phyloP scores from a whole-genome alignment of 2,329 filamentous ascomycete species.

The Aspergillus felis region DNA sequence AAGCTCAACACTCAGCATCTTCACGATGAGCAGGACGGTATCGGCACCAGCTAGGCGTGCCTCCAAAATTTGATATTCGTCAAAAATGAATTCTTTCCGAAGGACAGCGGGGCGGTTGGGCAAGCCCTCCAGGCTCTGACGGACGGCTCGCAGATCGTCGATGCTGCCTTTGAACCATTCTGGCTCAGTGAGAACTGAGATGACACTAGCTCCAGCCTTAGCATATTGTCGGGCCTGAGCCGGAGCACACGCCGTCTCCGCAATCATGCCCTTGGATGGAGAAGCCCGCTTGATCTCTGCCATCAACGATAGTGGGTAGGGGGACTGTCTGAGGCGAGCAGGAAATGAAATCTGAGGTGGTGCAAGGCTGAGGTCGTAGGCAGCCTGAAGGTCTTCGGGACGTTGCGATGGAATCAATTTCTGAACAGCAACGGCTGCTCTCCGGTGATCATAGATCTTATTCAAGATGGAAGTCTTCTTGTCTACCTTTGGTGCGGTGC shows the following conservation, averaged over 20 bases:
- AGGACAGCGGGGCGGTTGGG: slow-evolving; percentile 87
- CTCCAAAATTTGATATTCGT: slow-evolving; percentile 97
- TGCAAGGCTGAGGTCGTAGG: slow-evolving; percentile 78
- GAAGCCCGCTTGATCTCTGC: slow-evolving; percentile 97
- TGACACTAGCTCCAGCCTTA: slow-evolving; percentile 88
- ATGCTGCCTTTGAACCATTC: slow-evolving; percentile 99
- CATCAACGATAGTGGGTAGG: slow-evolving; percentile 88
- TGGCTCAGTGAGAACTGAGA: slow-evolving; percentile 96
- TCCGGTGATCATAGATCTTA: slow-evolving; percentile 81
- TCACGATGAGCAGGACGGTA: slow-evolving; percentile 92
- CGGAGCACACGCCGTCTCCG: slow-evolving; percentile 79
- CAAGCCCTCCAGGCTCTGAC: slow-evolving; percentile 85
- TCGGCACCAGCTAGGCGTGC: slow-evolving; percentile 89
- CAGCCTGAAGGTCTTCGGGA: slow-evolving; percentile 75
- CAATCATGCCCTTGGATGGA: slow-evolving; percentile 93
- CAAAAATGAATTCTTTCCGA: slow-evolving; percentile 95
- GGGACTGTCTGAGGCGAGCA: slow-evolving; percentile 71
- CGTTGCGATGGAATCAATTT: slow-evolving; percentile 82
- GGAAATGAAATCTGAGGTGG: slow-evolving; percentile 81
- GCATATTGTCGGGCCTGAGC: slow-evolving; percentile 89
- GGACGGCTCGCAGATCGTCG: slow-evolving; percentile 82
- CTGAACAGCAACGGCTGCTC: slow-evolving; percentile 70
- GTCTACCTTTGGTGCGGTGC: slow-evolving; percentile 23
- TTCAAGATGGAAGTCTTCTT: slow-evolving; percentile 85
- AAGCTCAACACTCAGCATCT: slow-evolving; percentile 80